Conservation (phyloP, 2,329 filamentous ascomycete genomes). For the Arthrobotrys sinensis region DNA sequence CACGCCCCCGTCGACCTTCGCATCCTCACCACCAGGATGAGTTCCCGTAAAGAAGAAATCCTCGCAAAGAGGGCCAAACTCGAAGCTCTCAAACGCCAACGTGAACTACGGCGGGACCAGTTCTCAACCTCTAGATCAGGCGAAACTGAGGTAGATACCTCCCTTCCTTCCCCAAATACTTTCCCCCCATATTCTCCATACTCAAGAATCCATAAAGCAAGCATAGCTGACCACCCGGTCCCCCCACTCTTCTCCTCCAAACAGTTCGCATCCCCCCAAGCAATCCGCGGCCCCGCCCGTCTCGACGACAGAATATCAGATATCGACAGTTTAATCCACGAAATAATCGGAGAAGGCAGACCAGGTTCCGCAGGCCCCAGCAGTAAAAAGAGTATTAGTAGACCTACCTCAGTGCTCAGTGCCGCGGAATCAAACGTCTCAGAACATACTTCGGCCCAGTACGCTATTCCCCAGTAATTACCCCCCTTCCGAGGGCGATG, state of each 20-base stretch:
- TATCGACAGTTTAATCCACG: slow-evolving; percentile 88
- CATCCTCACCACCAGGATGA: slow-evolving; percentile 66
- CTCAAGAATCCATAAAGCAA: slow-evolving; percentile 18
- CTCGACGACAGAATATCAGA: slow-evolving; percentile 70
- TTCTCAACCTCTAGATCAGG: slow-evolving; percentile 78
- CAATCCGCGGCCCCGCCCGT: slow-evolving; percentile 42
- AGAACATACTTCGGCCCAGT: slow-evolving; percentile 72
- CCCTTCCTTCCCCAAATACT: not conserved
- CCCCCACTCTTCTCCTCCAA: not conserved
- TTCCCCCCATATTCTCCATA: not conserved
- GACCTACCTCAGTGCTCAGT: slow-evolving; percentile 89
- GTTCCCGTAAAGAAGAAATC: slow-evolving; percentile 93
- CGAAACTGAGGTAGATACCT: slow-evolving; percentile 77
- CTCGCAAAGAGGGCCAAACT: slow-evolving; percentile 97
- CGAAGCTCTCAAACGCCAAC: slow-evolving; percentile 92
- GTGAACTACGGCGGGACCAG: slow-evolving; percentile 81
- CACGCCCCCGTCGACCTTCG: slow-evolving; percentile 42
- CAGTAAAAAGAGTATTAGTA: slow-evolving; percentile 75
- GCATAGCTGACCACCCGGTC: too few relatives aligned
- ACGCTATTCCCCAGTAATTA: slow-evolving; percentile 49
- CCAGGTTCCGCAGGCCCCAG: slow-evolving; percentile 78
- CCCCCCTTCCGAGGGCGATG: slow-evolving; percentile 17
- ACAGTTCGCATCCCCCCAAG: slow-evolving; percentile 56
- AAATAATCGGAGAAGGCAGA: slow-evolving; percentile 83
- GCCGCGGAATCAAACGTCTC: slow-evolving; percentile 84